These are phyloP conservation scores for Tetragonia tetragonoides DNA, from an alignment of 148 eudicot species.

Conservation along the genomic window DNA sequence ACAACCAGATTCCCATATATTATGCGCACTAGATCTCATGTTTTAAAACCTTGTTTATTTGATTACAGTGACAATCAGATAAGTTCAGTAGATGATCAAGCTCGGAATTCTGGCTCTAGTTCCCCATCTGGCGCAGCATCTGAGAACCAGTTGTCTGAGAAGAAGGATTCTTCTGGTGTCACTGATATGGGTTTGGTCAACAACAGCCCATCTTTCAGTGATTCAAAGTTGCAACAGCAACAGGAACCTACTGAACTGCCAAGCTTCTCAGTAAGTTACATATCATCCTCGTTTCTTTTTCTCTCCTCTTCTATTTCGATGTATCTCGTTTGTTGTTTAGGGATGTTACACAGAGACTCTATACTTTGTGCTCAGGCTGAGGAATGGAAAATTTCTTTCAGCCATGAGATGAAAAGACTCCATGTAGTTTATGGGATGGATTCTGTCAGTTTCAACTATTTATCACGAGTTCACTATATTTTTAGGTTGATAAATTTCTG, in stretches of 20 bases:
- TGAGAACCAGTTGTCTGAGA: conserved; percentile 46
- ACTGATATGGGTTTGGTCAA: conserved; percentile 53
- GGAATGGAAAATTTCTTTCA: too few relatives aligned
- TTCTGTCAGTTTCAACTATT: too few relatives aligned
- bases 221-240: conserved; percentile 55
- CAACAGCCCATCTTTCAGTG: conserved; percentile 43
- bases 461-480: too few relatives aligned
- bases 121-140: conserved; percentile 54
- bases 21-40: not conserved
- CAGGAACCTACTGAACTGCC: conserved; percentile 53
- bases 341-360: not conserved
- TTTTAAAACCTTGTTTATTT: conserved; percentile 8
- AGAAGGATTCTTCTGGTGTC: conserved; percentile 39
- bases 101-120: conserved; percentile 50
- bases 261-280: conserved; percentile 61
- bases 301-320: not conserved
- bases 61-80: conserved; percentile 46
- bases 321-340: not conserved
- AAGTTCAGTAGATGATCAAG: conserved; percentile 46
- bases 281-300: not conserved
- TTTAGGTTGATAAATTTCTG: too few relatives aligned
- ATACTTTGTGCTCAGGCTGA: too few relatives aligned
- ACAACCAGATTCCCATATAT: not conserved
- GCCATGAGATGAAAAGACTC: too few relatives aligned
- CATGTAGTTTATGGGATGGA: too few relatives aligned